Evolutionary conservation across 164 flowering plant genomes (phyloP).

Genomic region (Vitis vinifera): DNA sequence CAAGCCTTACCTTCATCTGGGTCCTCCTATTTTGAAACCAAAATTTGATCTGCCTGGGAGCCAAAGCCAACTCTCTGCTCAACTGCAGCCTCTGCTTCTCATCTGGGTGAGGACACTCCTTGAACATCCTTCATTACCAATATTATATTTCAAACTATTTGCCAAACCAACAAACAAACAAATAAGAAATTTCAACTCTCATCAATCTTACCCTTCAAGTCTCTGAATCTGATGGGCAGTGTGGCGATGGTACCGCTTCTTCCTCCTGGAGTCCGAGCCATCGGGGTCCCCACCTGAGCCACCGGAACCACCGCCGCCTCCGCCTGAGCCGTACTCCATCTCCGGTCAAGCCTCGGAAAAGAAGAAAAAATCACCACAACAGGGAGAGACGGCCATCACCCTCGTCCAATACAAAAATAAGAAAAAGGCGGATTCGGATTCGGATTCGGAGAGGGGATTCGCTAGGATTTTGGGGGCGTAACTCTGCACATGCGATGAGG

Average conservation of each 20-base stretch:
- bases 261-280: slow-evolving; percentile 50
- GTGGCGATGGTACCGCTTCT: slow-evolving; percentile 83
- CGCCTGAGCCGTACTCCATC: slow-evolving; percentile 34
- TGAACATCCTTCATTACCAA: slow-evolving; percentile 55
- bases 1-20: slow-evolving; percentile 65
- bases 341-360: too few species aligned
- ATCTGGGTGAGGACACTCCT: slow-evolving; percentile 88
- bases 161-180: not conserved
- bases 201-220: slow-evolving; percentile 63
- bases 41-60: slow-evolving; percentile 86
- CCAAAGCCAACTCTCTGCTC: slow-evolving; percentile 69
- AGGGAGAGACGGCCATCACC: not conserved
- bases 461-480: too few species aligned
- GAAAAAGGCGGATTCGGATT: too few species aligned
- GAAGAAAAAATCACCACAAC: not conserved
- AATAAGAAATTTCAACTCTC: not conserved
- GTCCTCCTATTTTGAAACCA: slow-evolving; percentile 93
- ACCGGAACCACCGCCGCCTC: slow-evolving; percentile 34
- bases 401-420: too few species aligned
- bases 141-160: not conserved
- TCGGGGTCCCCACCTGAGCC: slow-evolving; percentile 57
- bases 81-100: slow-evolving; percentile 70
- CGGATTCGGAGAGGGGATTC: too few species aligned
- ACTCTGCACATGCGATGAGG: too few species aligned
- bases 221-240: slow-evolving; percentile 78